Evolutionary conservation across 257 asterid species (phyloP).

Genomic region (Solanum pinnatisectum): DNA sequence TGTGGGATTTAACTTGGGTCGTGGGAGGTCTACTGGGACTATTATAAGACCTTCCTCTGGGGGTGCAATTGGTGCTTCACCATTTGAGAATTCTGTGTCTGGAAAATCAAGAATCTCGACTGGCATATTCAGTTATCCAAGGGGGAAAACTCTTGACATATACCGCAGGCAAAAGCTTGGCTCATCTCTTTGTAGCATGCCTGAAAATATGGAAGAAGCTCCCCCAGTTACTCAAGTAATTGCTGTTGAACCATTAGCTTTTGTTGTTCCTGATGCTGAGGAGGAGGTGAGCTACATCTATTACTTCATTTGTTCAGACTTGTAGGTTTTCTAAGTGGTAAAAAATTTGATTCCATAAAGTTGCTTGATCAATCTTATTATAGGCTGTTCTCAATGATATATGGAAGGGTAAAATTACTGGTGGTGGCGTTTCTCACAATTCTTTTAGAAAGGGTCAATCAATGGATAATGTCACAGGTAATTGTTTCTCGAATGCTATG

Average conservation of each 20-base stretch:
- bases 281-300: slow-evolving; percentile 53
- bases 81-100: slow-evolving; percentile 28
- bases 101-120: slow-evolving; percentile 32
- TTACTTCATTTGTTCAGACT: not conserved
- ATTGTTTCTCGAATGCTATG: not conserved
- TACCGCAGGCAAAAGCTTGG: slow-evolving; percentile 64
- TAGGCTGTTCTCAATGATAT: slow-evolving; percentile 66
- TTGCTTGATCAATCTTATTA: slow-evolving; percentile 9
- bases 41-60: slow-evolving; percentile 34
- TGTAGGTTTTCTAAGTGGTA: not conserved
- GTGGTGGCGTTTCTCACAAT: slow-evolving; percentile 57
- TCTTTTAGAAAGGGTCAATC: slow-evolving; percentile 49
- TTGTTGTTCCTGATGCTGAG: slow-evolving; percentile 74
- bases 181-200: slow-evolving; percentile 31
- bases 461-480: slow-evolving; percentile 56
- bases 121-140: slow-evolving; percentile 53
- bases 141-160: slow-evolving; percentile 90
- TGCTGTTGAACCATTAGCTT: slow-evolving; percentile 67
- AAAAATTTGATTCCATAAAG: not conserved
- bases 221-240: slow-evolving; percentile 45
- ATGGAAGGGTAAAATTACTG: slow-evolving; percentile 60
- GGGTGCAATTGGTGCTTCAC: slow-evolving; percentile 47
- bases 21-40: slow-evolving; percentile 66
- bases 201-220: slow-evolving; percentile 62
- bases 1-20: slow-evolving; percentile 82